Percentiles rank a stretch among this genome's conserved stretches.
Evolutionary conservation across 345 rosid genomes (phyloP).

Genomic region (Eucalyptus leucophloia): DNA sequence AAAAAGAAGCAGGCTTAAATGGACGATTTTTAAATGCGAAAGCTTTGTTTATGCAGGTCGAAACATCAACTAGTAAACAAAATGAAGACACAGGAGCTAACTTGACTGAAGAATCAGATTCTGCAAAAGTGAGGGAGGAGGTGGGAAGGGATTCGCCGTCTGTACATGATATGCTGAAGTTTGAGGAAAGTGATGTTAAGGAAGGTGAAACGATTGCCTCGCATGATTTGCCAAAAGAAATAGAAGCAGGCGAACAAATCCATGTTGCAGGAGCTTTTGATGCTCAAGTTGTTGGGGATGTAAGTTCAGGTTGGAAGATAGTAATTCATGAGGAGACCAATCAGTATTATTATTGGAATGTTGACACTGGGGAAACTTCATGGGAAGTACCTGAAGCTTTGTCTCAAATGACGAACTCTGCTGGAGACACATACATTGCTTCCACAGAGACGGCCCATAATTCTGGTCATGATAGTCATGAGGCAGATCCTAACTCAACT

Average conservation of each 20-base stretch:
- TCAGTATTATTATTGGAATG: constrained; percentile 92
- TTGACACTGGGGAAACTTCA: constrained; percentile 92
- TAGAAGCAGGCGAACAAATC: constrained; percentile 14
- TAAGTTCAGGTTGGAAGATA: constrained; percentile 62
- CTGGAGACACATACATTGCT: constrained; percentile 1
- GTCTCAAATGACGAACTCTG: constrained; percentile 18
- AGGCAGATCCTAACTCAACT: neutral
- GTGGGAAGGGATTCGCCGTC: constrained; percentile 12
- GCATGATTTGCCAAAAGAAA: constrained; percentile 19
- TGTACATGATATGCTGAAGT: constrained; percentile 3
- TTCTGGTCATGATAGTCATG: constrained; percentile 9
- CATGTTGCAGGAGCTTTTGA: constrained; percentile 24
- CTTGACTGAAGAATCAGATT: constrained; percentile 9
- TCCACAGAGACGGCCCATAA: constrained; percentile 16
- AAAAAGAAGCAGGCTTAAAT: neutral
- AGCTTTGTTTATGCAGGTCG: constrained; percentile 18
- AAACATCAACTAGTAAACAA: constrained; percentile 13
- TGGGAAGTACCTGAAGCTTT: constrained; percentile 76
- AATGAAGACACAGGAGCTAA: constrained; percentile 15
- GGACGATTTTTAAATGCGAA: neutral
- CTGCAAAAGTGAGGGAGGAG: constrained; percentile 12
- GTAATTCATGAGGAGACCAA: constrained; percentile 84
- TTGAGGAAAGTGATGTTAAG: constrained; percentile 9
- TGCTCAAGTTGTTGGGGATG: constrained; percentile 32
- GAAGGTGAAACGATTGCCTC: constrained; percentile 7